These are phyloP conservation scores for Adansonia grandidieri DNA, from an alignment of 441 rosid species.

Conservation along the genomic window DNA sequence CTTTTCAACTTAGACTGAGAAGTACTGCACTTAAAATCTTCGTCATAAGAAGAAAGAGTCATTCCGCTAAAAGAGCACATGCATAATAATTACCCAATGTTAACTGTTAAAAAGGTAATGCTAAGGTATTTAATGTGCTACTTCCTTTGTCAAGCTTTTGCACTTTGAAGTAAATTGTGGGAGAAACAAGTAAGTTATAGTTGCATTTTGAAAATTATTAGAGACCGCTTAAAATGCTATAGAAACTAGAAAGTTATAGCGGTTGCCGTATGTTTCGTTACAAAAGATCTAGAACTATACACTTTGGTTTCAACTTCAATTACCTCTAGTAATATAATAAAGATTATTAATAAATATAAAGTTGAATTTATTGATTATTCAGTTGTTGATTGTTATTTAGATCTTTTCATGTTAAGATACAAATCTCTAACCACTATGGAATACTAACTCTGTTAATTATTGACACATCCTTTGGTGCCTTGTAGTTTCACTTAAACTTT, in stretches of 20 bases:
- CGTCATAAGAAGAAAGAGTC: neutral
- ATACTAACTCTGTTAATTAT: neutral
- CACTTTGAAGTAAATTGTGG: neutral
- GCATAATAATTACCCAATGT: neutral
- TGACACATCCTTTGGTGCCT: neutral
- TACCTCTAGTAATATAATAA: neutral
- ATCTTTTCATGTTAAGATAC: neutral
- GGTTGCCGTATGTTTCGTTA: slow-evolving; percentile 3
- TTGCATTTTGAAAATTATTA: neutral
- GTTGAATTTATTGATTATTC: neutral
- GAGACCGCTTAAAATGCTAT: neutral
- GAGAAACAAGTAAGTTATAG: neutral
- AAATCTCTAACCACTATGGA: neutral
- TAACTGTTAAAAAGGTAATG: neutral
- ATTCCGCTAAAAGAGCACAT: slow-evolving; percentile 1
- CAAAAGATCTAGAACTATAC: slow-evolving; percentile 8
- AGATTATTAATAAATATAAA: neutral
- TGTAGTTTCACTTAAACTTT: neutral
- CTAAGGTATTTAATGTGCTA: neutral
- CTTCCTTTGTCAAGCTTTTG: neutral
- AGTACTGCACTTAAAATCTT: neutral
- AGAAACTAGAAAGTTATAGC: neutral
- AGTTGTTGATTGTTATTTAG: slow-evolving; percentile 1
- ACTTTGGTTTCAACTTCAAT: neutral
- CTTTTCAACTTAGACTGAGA: neutral